These are phyloP conservation scores for Cutaneotrichosporon daszewskae DNA, from an alignment of 1,284 basidiomycete species.

Conservation along the genomic window DNA sequence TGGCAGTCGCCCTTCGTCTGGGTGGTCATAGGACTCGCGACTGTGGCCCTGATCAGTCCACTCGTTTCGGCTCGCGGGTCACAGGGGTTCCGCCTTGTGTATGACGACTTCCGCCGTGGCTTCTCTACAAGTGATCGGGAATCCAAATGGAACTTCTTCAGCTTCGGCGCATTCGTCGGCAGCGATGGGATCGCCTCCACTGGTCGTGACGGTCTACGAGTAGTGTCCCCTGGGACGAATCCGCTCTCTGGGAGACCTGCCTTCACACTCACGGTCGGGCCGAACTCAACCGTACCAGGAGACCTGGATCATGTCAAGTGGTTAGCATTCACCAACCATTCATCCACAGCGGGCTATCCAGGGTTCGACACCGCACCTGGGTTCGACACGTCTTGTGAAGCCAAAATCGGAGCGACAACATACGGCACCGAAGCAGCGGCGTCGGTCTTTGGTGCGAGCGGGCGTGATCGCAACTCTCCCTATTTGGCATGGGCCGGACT, in stretches of 20 bases:
- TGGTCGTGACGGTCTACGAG: not conserved
- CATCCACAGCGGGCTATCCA: constrained; percentile 1
- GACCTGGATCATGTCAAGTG: constrained; percentile 12
- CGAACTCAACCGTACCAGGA: not conserved
- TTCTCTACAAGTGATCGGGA: no score
- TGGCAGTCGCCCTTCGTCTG: no score
- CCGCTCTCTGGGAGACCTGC: not conserved
- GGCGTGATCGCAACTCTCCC: not conserved
- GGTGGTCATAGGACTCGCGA: no score
- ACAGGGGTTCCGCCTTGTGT: no score
- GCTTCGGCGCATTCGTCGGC: not conserved
- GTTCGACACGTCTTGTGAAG: not conserved
- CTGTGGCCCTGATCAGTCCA: no score
- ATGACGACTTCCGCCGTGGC: no score
- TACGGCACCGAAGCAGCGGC: not conserved
- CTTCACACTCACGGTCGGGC: not conserved
- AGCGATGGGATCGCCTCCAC: not conserved
- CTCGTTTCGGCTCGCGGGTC: no score
- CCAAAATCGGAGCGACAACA: not conserved
- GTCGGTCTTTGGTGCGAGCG: not conserved
- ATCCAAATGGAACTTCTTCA: constrained; percentile 9
- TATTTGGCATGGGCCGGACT: not conserved
- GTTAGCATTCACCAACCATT: constrained; percentile 1
- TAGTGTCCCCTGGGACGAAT: not conserved
- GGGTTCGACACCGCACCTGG: constrained; percentile 6